Percentiles rank a stretch among this genome's conserved stretches.
phyloP scores from a whole-genome alignment of 306 rosid genomes.

The Boehmeria nivea region DNA sequence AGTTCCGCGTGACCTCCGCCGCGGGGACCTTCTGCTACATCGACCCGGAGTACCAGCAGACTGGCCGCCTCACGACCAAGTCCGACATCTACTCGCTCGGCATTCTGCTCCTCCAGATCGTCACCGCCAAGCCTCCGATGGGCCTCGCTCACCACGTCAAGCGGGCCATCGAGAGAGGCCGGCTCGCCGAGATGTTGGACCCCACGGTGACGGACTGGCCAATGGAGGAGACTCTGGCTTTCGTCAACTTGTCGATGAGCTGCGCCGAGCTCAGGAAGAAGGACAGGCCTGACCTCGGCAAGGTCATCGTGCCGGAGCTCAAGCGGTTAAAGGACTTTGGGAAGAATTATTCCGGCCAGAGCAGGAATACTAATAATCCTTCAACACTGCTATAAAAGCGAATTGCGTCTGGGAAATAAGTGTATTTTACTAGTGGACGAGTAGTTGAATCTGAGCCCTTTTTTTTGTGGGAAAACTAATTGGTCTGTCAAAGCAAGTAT shows the following conservation, averaged over 20 bases:
- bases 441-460: not conserved
- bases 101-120: constrained; percentile 70
- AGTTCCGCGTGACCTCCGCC: constrained; percentile 82
- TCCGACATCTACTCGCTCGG: constrained; percentile 89
- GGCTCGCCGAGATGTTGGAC: constrained; percentile 57
- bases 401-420: not conserved
- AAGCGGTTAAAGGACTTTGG: constrained; percentile 60
- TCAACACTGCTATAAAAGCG: constrained; percentile 1
- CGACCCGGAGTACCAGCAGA: constrained; percentile 94
- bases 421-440: not conserved
- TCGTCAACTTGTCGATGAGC: constrained; percentile 62
- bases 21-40: constrained; percentile 98
- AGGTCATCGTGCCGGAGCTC: constrained; percentile 69
- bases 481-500: not conserved
- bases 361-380: constrained; percentile 21
- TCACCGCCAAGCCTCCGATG: constrained; percentile 92
- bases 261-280: constrained; percentile 80
- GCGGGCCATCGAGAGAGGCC: constrained; percentile 59
- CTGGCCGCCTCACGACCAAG: constrained; percentile 70
- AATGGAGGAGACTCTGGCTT: constrained; percentile 53
- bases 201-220: constrained; percentile 82
- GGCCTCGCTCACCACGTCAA: constrained; percentile 74
- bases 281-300: constrained; percentile 84
- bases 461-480: not conserved
- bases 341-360: constrained; percentile 3